Conservation (phyloP, 2,329 filamentous ascomycete species). For the Ciborinia camelliae region DNA sequence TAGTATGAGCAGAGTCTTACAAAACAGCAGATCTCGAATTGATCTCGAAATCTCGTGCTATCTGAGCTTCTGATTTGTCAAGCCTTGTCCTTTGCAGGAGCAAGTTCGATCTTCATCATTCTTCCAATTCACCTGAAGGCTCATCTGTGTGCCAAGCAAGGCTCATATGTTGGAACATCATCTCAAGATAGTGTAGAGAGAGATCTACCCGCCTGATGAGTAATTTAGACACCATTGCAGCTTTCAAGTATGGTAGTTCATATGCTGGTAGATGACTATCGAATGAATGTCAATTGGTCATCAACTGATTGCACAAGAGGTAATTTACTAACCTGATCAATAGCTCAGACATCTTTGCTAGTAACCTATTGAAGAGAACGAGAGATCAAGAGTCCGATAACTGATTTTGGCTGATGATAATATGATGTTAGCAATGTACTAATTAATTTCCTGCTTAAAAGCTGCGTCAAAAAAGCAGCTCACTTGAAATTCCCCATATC, state of each 20-base stretch:
- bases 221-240: no score
- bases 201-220: background rate
- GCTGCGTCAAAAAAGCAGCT: background rate
- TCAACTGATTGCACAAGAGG: background rate
- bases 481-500: background rate
- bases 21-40: background rate
- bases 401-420: background rate
- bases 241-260: no score
- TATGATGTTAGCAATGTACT: background rate
- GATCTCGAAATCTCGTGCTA: background rate
- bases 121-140: background rate
- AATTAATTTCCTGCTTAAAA: no score
- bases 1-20: background rate
- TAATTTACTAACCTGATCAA: background rate
- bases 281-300: background rate
- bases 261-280: no score
- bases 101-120: background rate
- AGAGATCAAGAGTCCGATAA: background rate
- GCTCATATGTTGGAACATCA: background rate
- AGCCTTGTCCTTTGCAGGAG: background rate
- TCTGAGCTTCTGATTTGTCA: background rate
- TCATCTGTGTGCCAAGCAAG: background rate
- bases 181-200: background rate
- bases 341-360: background rate
- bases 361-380: background rate